phyloP scores from a whole-genome alignment of 495 filamentous ascomycete genomes.

The Darksidea phi region DNA sequence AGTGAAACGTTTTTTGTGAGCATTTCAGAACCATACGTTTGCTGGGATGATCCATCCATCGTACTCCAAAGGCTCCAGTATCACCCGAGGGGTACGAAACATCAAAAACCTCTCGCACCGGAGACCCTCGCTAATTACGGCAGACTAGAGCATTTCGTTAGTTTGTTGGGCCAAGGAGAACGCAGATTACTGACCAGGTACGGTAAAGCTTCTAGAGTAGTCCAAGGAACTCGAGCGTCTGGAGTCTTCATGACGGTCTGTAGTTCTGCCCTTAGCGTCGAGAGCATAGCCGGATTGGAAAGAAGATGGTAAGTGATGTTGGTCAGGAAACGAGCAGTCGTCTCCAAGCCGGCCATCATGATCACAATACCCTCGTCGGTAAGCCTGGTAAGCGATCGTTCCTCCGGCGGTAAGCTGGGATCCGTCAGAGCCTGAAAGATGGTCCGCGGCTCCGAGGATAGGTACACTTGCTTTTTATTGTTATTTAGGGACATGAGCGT shows the following conservation, averaged over 20 bases:
- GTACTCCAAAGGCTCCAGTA: background rate
- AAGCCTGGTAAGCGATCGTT: constrained; percentile 6
- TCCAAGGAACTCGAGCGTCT: background rate
- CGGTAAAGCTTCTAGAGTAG: background rate
- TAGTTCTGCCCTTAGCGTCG: background rate
- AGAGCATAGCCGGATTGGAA: background rate
- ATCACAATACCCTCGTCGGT: constrained; percentile 15
- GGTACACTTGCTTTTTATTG: background rate
- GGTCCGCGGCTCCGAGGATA: background rate
- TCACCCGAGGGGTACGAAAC: background rate
- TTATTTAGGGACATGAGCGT: background rate
- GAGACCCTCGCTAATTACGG: background rate
- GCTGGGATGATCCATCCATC: background rate
- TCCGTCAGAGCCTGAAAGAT: background rate
- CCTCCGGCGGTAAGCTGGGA: constrained; percentile 1
- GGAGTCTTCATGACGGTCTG: background rate
- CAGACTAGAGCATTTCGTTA: background rate
- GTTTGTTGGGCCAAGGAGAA: background rate
- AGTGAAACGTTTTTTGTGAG: background rate
- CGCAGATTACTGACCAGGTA: background rate
- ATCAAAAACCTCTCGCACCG: background rate
- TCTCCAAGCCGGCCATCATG: constrained; percentile 12
- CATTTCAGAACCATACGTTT: background rate
- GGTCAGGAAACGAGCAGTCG: constrained; percentile 11
- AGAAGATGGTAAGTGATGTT: constrained; percentile 3